These are phyloP conservation scores for Alopecurus myosuroides DNA, from an alignment of 176 grass and related monocot genomes.

Conservation along the genomic window DNA sequence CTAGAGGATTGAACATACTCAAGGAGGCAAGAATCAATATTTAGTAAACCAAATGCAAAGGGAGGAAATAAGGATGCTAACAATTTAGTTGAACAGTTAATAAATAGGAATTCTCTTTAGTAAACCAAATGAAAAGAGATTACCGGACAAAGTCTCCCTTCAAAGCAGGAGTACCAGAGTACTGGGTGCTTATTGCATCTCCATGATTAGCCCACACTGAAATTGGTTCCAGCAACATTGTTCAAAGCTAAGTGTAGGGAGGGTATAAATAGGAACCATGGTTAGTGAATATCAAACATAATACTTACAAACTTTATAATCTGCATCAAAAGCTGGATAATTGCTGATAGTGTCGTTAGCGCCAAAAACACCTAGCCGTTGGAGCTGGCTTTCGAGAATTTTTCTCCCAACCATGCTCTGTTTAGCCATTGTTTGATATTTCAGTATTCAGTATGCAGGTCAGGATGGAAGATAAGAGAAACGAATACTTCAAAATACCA, in stretches of 20 bases:
- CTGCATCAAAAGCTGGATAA: constrained; percentile 69
- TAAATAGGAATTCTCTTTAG: no score
- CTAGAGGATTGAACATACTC: neutral
- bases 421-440: constrained; percentile 13
- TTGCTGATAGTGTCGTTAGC: constrained; percentile 40
- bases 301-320: constrained; percentile 86
- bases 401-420: constrained; percentile 95
- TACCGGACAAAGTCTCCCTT: constrained; percentile 98
- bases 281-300: neutral
- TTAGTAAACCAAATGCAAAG: neutral
- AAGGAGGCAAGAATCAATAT: neutral
- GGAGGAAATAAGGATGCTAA: neutral
- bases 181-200: constrained; percentile 94
- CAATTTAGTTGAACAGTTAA: no score
- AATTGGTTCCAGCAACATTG: constrained; percentile 13
- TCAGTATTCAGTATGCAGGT: constrained; percentile 4
- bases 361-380: constrained; percentile 53
- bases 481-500: neutral
- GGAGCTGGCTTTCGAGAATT: constrained; percentile 72
- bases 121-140: no score
- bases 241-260: neutral
- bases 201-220: constrained; percentile 98
- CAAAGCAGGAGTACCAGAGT: constrained; percentile 91
- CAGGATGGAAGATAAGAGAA: neutral
- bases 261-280: neutral